Evolutionary conservation across 116 monocot species (phyloP).

Genomic region (Phalaenopsis hybrid): DNA sequence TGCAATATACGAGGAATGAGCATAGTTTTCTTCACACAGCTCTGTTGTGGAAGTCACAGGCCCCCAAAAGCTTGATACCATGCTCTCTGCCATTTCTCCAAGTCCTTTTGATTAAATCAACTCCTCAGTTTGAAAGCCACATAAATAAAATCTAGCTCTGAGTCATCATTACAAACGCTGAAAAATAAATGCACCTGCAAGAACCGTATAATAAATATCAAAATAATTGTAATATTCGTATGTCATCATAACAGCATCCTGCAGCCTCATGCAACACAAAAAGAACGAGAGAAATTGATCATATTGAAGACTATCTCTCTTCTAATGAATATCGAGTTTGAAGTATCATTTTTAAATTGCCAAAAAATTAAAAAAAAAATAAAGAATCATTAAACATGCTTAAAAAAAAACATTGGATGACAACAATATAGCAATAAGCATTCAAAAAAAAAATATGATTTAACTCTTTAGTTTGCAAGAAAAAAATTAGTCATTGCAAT

Average conservation of each 20-base stretch:
- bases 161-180: not conserved
- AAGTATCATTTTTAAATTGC: not conserved
- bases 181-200: slow-evolving; percentile 13
- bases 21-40: slow-evolving; percentile 42
- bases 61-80: slow-evolving; percentile 78
- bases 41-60: slow-evolving; percentile 49
- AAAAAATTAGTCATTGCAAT: not conserved
- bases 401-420: not conserved
- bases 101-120: not conserved
- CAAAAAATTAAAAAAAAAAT: not conserved
- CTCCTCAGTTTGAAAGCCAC: not conserved
- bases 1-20: slow-evolving; percentile 41
- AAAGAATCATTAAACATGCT: not conserved
- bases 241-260: not conserved
- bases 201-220: not conserved
- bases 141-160: not conserved
- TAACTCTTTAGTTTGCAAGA: not conserved
- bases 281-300: not conserved
- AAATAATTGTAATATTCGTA: not conserved
- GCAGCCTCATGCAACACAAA: not conserved
- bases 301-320: not conserved
- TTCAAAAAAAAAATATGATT: not conserved
- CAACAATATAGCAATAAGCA: not conserved
- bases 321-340: not conserved
- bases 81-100: slow-evolving; percentile 47